Base-by-base conservation (phyloP, 1,284 basidiomycete genomes). In the Trichosporon coremiiforme region DNA sequence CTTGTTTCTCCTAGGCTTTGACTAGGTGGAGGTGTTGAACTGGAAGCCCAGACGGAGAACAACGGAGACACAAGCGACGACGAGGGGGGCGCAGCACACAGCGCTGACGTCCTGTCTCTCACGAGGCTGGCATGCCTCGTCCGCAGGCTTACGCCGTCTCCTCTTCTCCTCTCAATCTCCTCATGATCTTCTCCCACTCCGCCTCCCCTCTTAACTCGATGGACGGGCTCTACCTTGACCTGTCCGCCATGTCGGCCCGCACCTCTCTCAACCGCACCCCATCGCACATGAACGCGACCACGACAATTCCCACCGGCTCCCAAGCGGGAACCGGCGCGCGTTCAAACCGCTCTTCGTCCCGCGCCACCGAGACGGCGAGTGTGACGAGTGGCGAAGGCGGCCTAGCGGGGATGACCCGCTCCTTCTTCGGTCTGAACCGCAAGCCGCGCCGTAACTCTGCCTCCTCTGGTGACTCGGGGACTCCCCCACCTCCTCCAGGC, bases 361-460 rank as follows among this genome's bases (percentile, higher is more conserved):
- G 47, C 20, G 47, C 20, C 3, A 53, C n/a, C 20, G 47, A 53
- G 4, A 20, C 20, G 20, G 47, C 4, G 6, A 8, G 5, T 8
- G 20, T 53, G 8, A 22, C 47, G 47, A 53, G 47, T 53, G 47
- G 47, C 47, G 47, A 22, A 1, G 20, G 20, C 47, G 20, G 47
- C 1, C 47, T 53, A 5, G 47, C 47, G 9, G 47, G 20, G 5
- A 22, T 9, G n/a, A 10, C 20, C n/a, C 47, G 47, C 47, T 22
- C 47, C 6, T 53, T 53, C 47, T 53, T 53, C 47, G 47, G 47
- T 20, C 47, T 53, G 47, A 53, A 22, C 20, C 47, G 47, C 47
- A 53, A 53, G 47, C 47, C 47, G 20, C 47, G 47, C 47, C 47
- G 47, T 8, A 53, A 53, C 47, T 53, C 47, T 9, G 20, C 47